Conservation (phyloP, 352 stramenopile species). For the Pythium dissimile region DNA sequence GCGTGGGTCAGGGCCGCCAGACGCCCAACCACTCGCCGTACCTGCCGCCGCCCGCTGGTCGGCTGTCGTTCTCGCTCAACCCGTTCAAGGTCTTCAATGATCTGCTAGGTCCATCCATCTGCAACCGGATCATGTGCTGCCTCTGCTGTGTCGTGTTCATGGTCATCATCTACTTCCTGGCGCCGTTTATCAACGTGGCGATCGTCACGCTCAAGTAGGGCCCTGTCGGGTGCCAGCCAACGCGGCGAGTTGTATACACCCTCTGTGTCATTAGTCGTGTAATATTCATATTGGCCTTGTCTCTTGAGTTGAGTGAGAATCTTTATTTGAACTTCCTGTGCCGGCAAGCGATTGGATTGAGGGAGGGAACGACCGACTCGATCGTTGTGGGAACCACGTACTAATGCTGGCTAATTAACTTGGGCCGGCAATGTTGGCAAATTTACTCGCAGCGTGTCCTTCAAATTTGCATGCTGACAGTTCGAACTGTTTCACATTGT, state of each 20-base stretch:
- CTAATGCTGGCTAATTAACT: no score
- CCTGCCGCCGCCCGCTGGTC: slow-evolving; percentile 84
- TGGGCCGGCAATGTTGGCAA: no score
- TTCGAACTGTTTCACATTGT: no score
- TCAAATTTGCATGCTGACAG: no score
- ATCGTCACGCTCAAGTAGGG: slow-evolving; percentile 62
- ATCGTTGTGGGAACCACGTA: no score
- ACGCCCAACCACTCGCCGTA: slow-evolving; percentile 93
- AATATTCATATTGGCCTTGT: background rate
- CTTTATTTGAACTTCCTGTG: no score
- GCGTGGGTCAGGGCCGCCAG: slow-evolving; percentile 78
- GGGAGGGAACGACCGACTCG: no score
- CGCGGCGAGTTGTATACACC: background rate
- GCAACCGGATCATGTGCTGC: slow-evolving; percentile 80
- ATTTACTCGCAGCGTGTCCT: no score
- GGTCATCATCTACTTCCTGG: slow-evolving; percentile 83
- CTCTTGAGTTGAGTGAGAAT: no score
- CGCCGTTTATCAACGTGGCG: slow-evolving; percentile 80
- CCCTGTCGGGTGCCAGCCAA: no score
- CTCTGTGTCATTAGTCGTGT: background rate
- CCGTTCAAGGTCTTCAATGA: slow-evolving; percentile 90
- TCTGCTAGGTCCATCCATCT: slow-evolving; percentile 84
- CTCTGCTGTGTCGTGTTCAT: slow-evolving; percentile 85
- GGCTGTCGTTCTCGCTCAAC: slow-evolving; percentile 90
- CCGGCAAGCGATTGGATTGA: no score